Conservation (phyloP, 2,329 filamentous ascomycete species). For the Apiospora koreana region DNA sequence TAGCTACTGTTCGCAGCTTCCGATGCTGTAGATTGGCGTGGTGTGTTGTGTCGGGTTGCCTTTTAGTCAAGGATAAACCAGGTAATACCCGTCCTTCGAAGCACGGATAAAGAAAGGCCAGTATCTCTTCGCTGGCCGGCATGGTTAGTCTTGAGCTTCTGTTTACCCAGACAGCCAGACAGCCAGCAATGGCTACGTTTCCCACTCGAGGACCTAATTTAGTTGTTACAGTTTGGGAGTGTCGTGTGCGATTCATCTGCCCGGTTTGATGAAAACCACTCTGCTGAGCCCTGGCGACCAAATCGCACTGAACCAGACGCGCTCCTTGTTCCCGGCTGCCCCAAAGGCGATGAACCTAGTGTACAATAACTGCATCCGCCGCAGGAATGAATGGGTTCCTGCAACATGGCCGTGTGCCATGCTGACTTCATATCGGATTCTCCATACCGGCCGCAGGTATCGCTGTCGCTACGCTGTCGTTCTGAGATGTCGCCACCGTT, state of each 20-base stretch:
- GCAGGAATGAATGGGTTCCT: background rate
- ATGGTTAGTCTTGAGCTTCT: background rate
- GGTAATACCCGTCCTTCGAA: background rate
- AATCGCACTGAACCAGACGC: too few relatives aligned
- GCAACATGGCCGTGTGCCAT: background rate
- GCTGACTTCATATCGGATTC: slow-evolving; percentile 22
- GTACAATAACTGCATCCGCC: background rate
- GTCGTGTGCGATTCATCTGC: background rate
- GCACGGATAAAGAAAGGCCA: background rate
- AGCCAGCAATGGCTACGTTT: background rate
- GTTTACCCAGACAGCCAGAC: too few relatives aligned
- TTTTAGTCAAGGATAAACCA: background rate
- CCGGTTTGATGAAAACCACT: background rate
- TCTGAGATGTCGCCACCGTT: slow-evolving; percentile 20
- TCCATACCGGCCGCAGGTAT: slow-evolving; percentile 26
- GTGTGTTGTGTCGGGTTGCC: background rate
- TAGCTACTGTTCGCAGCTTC: background rate
- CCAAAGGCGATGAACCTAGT: background rate
- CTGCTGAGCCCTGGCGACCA: background rate
- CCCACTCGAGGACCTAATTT: background rate
- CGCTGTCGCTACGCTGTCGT: slow-evolving; percentile 21
- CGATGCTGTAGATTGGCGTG: too few relatives aligned
- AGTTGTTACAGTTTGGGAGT: background rate
- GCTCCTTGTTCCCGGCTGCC: background rate
- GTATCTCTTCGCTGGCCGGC: background rate